Percentiles rank a stretch among this genome's conserved stretches.
Evolutionary conservation across 2,329 filamentous ascomycete species (phyloP).

Genomic region (Fusarium sp.): DNA sequence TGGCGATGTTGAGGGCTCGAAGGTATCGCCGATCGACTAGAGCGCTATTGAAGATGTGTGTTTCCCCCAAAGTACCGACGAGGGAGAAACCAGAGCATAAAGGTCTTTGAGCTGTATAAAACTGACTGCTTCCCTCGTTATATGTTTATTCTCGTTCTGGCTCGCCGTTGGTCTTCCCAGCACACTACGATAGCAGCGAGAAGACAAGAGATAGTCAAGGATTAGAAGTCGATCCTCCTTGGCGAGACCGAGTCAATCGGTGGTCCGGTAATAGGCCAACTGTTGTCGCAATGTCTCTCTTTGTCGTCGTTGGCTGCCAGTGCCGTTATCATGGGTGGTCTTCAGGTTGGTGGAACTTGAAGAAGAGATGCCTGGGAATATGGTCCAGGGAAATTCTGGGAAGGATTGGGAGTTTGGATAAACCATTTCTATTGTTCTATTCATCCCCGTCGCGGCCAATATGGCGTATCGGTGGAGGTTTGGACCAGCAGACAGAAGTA

Average conservation of each 20-base stretch:
- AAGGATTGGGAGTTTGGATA: constrained; percentile 41
- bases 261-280: constrained; percentile 9
- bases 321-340: constrained; percentile 25
- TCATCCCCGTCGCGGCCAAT: constrained; percentile 39
- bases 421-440: constrained; percentile 43
- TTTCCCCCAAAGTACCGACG: constrained; percentile 3
- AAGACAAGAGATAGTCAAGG: background rate
- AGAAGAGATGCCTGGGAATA: background rate
- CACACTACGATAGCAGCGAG: background rate
- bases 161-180: constrained; percentile 24
- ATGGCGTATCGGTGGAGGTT: constrained; percentile 37
- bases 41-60: constrained; percentile 23
- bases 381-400: constrained; percentile 11
- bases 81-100: constrained; percentile 5
- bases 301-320: constrained; percentile 5
- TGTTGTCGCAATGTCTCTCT: constrained; percentile 10
- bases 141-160: constrained; percentile 28
- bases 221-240: background rate
- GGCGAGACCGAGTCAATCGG: constrained; percentile 2
- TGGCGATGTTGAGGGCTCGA: constrained; percentile 16
- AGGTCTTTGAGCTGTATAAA: constrained; percentile 15
- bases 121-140: constrained; percentile 15
- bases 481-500: background rate
- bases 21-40: constrained; percentile 23
- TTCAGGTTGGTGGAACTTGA: constrained; percentile 29